Conservation (phyloP, 2,329 filamentous ascomycete species). For the Aschersonia sp. region DNA sequence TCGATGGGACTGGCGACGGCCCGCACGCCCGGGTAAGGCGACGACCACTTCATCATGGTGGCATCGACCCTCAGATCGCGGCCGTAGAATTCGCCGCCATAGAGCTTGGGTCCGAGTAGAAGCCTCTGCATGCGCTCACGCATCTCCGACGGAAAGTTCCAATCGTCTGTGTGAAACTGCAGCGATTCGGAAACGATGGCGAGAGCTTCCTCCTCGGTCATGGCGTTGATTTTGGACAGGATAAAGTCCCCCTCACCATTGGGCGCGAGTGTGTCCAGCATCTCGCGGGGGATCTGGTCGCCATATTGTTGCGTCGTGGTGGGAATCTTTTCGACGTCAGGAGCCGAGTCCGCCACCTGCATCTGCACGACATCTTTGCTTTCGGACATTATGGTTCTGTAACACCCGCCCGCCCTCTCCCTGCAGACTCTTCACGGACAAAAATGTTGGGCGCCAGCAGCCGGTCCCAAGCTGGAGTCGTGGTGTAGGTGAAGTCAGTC, state of each 20-base stretch:
- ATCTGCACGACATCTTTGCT: background rate
- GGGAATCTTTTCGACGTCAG: slow-evolving; percentile 1
- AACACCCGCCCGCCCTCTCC: too few species aligned
- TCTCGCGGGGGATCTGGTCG: slow-evolving; percentile 22
- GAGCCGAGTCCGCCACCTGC: background rate
- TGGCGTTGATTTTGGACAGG: slow-evolving; percentile 23
- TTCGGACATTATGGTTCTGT: background rate
- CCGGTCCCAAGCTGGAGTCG: too few species aligned
- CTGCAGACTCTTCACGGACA: too few species aligned
- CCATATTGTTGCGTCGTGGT: slow-evolving; percentile 6
- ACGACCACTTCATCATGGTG: slow-evolving; percentile 23
- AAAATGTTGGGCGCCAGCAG: too few species aligned
- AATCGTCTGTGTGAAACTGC: slow-evolving; percentile 26
- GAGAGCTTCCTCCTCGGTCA: slow-evolving; percentile 26
- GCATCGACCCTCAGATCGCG: slow-evolving; percentile 25
- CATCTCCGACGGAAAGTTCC: slow-evolving; percentile 29
- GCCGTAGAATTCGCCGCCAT: slow-evolving; percentile 22
- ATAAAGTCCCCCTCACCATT: slow-evolving; percentile 25
- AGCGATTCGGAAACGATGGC: slow-evolving; percentile 22
- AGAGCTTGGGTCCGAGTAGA: slow-evolving; percentile 20
- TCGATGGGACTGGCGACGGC: slow-evolving; percentile 23
- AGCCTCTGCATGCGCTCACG: slow-evolving; percentile 23
- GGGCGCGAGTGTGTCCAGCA: slow-evolving; percentile 25
- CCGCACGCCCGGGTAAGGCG: slow-evolving; percentile 26
- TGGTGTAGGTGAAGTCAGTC: too few species aligned